phyloP scores from a whole-genome alignment of 1,139 yeast species.

The Saccharomyces hybrid region DNA sequence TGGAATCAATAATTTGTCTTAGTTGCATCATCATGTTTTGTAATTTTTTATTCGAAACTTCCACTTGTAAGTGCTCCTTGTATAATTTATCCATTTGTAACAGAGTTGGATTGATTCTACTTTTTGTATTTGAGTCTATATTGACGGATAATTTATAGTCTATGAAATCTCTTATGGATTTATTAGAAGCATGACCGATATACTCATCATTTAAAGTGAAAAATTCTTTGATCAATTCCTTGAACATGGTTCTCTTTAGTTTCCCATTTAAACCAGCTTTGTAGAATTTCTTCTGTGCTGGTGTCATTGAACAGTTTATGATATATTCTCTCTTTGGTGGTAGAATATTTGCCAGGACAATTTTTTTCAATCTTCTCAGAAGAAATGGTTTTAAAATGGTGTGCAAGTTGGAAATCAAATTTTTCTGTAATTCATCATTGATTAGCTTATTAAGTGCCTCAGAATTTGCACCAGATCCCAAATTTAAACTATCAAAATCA shows the following conservation, averaged over 20 bases:
- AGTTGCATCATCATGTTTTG: constrained; percentile 74
- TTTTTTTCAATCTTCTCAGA: constrained; percentile 68
- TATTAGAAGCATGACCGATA: constrained; percentile 29
- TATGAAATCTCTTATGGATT: constrained; percentile 38
- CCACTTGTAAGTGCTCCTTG: constrained; percentile 25
- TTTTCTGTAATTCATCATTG: constrained; percentile 54
- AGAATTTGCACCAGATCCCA: constrained; percentile 38
- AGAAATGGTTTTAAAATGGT: constrained; percentile 83
- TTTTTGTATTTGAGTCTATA: constrained; percentile 6
- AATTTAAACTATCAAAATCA: constrained; percentile 49
- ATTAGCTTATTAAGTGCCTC: constrained; percentile 37
- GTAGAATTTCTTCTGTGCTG: constrained; percentile 58
- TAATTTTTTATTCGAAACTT: constrained; percentile 39
- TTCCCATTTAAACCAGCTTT: constrained; percentile 45
- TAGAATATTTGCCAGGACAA: constrained; percentile 50
- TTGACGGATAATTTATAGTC: constrained; percentile 22
- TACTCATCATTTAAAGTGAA: constrained; percentile 33
- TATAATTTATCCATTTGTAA: constrained; percentile 26
- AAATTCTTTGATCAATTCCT: constrained; percentile 41
- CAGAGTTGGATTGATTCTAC: constrained; percentile 9
- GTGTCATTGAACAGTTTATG: constrained; percentile 61
- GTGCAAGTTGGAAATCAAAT: constrained; percentile 67
- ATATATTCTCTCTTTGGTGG: constrained; percentile 89
- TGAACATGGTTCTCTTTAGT: constrained; percentile 38
- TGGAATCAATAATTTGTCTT: constrained; percentile 77